Evolutionary conservation across 225 moss, liverwort and hornwort genomes (phyloP), one percentile per base, ranked within the genome.

Genomic region (Sphagnum tenellum): DNA sequence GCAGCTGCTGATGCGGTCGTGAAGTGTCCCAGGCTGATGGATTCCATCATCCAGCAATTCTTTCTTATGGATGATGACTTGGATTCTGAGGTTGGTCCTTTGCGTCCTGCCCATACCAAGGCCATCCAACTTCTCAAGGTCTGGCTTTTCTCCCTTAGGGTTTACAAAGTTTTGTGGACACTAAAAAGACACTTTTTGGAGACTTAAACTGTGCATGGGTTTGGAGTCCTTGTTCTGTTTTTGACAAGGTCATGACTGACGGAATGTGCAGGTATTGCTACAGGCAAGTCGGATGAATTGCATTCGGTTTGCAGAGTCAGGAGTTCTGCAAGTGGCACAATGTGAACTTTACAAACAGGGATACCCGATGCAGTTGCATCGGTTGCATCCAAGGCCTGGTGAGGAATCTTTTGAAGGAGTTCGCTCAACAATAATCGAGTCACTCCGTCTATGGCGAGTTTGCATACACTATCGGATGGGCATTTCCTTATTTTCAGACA

Each of bases 71-170:
- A 76, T 63, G 88, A 84, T 70, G 69, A 75, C 56, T 66, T 69
- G 61, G 75, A 74, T 3, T 53, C 70, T 67, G 79, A 76, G 70
- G 68, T 66, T 49, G 76, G 71, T 79, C 88, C 86, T 58, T 67
- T 70, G 46, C 89, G 73, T 67, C 75, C 86, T 49, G 81, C 82
- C 64, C 87, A 77, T 61, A 63, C 76, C 47, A 93, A 84, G 64
- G 84, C 90, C 63, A 76, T 98, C 56, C 85, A 79, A 74, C 87
- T 98, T 67, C 85, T 98, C 9, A 98, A 90, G 90, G 96, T 96
- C 60, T 47, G 68, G 47, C 57, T 59, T 60, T 29, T 29, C 29
- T 29, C 29, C 29, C 29, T 29, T 29, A 29, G 29, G 29, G 29
- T 29, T 29, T 29, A 29, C 29, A 29, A 29, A 29, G 1, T 29